These are phyloP conservation scores for Syzygium syzygioides DNA, from an alignment of 441 rosid genomes.

Conservation along the genomic window DNA sequence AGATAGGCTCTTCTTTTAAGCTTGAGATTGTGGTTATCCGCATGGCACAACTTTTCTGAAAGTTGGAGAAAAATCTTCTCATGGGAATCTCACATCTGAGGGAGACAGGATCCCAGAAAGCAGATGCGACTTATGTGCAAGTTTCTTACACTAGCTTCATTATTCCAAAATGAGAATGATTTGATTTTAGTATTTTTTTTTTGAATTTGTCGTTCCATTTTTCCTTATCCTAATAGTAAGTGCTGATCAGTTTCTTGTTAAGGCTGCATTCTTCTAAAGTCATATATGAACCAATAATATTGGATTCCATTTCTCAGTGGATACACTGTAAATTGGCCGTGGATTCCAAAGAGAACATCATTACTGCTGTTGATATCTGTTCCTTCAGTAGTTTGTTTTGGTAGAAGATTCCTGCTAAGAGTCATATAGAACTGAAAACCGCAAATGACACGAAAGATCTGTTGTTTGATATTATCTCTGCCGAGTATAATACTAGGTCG, in stretches of 20 bases:
- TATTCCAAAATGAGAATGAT: conserved; percentile 4
- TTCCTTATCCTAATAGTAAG: not conserved
- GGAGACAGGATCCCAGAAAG: conserved; percentile 55
- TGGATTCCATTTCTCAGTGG: not conserved
- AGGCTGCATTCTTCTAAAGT: not conserved
- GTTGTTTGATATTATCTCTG: not conserved
- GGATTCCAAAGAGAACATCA: not conserved
- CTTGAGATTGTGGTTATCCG: conserved; percentile 41
- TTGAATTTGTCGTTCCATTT: not conserved
- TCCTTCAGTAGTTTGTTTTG: not conserved
- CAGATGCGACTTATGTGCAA: conserved; percentile 59
- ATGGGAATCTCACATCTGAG: conserved; percentile 30
- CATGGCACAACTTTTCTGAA: conserved; percentile 45
- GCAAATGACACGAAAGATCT: not conserved
- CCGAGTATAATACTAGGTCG: not conserved
- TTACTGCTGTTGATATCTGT: not conserved
- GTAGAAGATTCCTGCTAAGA: not conserved
- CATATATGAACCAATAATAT: not conserved
- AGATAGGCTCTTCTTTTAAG: conserved; percentile 34
- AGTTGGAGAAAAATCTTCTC: conserved; percentile 40
- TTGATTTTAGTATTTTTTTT: not conserved
- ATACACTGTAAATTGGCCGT: not conserved
- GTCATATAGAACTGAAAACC: not conserved
- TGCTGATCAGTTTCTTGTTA: not conserved
- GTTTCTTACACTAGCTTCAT: conserved; percentile 46